Evolutionary conservation across 1,284 basidiomycete genomes (phyloP), one percentile per base, ranked within the genome.

Genomic region (Taiwanofungus camphoratus): DNA sequence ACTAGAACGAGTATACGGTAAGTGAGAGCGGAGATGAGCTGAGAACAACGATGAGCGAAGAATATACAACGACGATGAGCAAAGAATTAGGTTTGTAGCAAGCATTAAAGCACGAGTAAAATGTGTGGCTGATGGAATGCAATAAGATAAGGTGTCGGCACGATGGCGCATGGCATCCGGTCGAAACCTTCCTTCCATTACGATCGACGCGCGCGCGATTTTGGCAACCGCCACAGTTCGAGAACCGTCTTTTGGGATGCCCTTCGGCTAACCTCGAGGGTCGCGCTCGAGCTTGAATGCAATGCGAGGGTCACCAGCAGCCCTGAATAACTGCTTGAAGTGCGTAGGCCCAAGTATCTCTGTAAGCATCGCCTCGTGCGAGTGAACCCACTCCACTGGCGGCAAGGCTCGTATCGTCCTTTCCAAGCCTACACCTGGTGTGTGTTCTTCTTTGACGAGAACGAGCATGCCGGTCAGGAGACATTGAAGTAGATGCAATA

Each of bases 391-490:
- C 29, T 82, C 72, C 19, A 73, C 70, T 4, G 84, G 77, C 16
- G 87, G 86, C n/a, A 89, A 63, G 15, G 79, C 86, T 47, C 86
- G 83, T 46, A 77, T 83, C 37, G 87, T 89, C 50, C 77, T 74
- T 62, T 82, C 79, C 11, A 75, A 57, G 26, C 79, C 82, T 58
- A 82, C 68, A 8, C 61, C 62, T 11, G 77, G 74, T 11, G 82
- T 67, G 48, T 74, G 69, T 57, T 88, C 85, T 55, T 87, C 84
- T 56, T 82, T 81, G 50, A 80, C 75, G 48, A 88, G 69, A 40
- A 84, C 83, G 58, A 89, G 74, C 53, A 89, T 68, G 51, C 87
- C 87, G 35, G 87, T 88, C 54, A 89, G 75, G 33, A 89, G 76
- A 58, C 86, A 89, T 56, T 89, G 86, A 30, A 89, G 65, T 48